These are phyloP conservation scores for Populus hybrid DNA, from an alignment of 441 rosid genomes.

Conservation along the genomic window DNA sequence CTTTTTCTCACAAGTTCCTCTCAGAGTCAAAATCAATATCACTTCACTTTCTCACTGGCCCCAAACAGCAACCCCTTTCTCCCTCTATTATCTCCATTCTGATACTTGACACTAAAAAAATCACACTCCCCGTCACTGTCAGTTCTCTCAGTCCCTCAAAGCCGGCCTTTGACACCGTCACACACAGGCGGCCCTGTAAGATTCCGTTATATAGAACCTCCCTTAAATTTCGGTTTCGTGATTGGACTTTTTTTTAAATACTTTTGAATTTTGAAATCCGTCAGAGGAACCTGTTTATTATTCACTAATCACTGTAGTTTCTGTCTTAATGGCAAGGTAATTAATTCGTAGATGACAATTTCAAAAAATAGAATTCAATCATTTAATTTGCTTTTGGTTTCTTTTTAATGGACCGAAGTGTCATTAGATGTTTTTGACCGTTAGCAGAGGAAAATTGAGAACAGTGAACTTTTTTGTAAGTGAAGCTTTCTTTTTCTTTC, in stretches of 20 bases:
- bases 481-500: constrained; percentile 2
- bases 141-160: background rate
- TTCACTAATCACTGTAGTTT: background rate
- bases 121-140: background rate
- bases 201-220: background rate
- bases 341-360: background rate
- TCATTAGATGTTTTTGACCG: constrained; percentile 9
- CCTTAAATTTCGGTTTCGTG: background rate
- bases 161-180: constrained; percentile 43
- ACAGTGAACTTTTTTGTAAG: background rate
- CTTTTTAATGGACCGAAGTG: background rate
- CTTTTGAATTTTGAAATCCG: constrained; percentile 18
- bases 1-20: background rate
- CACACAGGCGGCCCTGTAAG: constrained; percentile 4
- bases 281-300: background rate
- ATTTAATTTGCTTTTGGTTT: background rate
- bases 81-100: background rate
- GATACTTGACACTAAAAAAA: background rate
- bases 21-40: background rate
- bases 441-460: background rate
- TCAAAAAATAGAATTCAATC: background rate
- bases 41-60: background rate
- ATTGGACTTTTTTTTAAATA: background rate
- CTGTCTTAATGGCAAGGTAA: constrained; percentile 13
- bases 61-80: background rate